Evolutionary conservation across 768 basidiomycete genomes (phyloP).

Genomic region (Chiua virens): DNA sequence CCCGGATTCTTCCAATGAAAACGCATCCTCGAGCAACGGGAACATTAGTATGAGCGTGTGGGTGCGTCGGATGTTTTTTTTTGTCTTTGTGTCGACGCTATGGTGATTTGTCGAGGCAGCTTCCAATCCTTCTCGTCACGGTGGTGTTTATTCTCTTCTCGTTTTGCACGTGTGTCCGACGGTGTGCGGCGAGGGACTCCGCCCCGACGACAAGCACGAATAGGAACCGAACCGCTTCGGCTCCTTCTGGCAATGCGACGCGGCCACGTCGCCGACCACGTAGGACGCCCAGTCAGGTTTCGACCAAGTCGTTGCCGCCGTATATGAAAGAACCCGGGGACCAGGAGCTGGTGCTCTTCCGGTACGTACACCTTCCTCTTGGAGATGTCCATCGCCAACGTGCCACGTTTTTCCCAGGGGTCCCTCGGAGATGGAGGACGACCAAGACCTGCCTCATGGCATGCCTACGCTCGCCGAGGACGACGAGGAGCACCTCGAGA

Average conservation of each 20-base stretch:
- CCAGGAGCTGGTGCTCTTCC: conserved; percentile 69
- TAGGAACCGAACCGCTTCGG: not conserved
- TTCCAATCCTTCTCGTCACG: conserved; percentile 28
- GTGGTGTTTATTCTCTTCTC: conserved; percentile 21
- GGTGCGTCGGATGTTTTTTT: conserved; percentile 23
- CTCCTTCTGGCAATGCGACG: not conserved
- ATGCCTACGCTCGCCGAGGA: conserved; percentile 23
- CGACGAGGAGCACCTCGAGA: conserved; percentile 21
- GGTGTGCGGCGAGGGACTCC: conserved; percentile 5
- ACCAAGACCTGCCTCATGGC: not conserved
- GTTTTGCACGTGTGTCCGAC: conserved; percentile 23
- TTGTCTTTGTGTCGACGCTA: not conserved
- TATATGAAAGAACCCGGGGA: conserved; percentile 88
- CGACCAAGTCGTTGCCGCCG: conserved; percentile 70
- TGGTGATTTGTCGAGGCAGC: conserved; percentile 17
- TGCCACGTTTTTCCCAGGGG: conserved; percentile 15
- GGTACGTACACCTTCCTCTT: conserved; percentile 33
- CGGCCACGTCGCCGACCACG: conserved; percentile 35
- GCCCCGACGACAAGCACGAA: not conserved
- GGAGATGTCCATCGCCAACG: not conserved
- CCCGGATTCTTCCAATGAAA: not conserved
- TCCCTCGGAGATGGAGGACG: conserved; percentile 28
- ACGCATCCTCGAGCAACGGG: not conserved
- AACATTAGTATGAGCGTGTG: conserved; percentile 22
- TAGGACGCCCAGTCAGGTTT: conserved; percentile 78